Evolutionary conservation across 495 filamentous ascomycete species (phyloP).

Genomic region (Staphylotrichum longicolle): DNA sequence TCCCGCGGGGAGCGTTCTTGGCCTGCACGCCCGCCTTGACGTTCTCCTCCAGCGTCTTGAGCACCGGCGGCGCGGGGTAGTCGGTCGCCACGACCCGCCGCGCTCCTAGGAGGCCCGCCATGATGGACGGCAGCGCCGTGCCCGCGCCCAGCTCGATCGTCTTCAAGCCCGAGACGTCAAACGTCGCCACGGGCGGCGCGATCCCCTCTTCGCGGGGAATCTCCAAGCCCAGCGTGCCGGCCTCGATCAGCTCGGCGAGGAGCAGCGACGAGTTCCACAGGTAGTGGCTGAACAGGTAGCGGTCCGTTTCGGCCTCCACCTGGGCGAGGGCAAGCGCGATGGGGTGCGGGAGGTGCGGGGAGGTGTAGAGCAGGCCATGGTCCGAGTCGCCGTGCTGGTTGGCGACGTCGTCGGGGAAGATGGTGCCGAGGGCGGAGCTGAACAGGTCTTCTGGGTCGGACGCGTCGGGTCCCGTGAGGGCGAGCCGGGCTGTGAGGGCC

Average conservation of each 20-base stretch:
- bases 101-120: conserved; percentile 63
- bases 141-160: conserved; percentile 61
- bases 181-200: background rate
- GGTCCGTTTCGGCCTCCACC: conserved; percentile 54
- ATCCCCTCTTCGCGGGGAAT: background rate
- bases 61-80: conserved; percentile 66
- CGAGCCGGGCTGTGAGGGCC: conserved; percentile 45
- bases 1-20: conserved; percentile 25
- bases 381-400: conserved; percentile 74
- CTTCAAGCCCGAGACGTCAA: conserved; percentile 33
- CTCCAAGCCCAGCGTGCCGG: conserved; percentile 33
- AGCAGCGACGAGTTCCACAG: conserved; percentile 81
- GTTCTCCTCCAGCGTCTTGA: conserved; percentile 62
- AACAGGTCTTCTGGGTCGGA: conserved; percentile 64
- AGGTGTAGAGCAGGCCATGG: conserved; percentile 64
- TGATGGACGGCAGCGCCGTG: conserved; percentile 69
- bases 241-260: conserved; percentile 67
- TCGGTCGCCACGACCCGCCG: conserved; percentile 65
- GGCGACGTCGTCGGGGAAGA: conserved; percentile 74
- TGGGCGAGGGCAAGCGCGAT: conserved; percentile 53
- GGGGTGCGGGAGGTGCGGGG: conserved; percentile 49
- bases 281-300: conserved; percentile 74
- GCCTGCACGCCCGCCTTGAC: conserved; percentile 38
- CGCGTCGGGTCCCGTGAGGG: conserved; percentile 33
- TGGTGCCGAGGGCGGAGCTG: conserved; percentile 57